Base-by-base conservation (phyloP, 108 stramenopile species). In the Conticribra guillardii region DNA sequence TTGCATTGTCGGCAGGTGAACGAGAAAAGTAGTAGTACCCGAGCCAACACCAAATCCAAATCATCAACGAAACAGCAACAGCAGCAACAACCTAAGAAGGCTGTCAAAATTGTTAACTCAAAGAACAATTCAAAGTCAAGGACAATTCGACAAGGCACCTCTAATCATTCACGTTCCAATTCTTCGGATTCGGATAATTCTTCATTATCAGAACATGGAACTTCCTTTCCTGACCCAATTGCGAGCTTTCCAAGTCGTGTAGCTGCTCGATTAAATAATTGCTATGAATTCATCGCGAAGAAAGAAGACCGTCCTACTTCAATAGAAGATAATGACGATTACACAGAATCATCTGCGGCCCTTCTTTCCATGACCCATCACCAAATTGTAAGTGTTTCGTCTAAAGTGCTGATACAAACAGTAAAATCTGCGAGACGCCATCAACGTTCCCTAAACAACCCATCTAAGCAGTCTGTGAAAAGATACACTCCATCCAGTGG, bases 211-310 rank as follows among this genome's bases (percentile, higher is more conserved):
- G 68, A 69, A 4, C 63, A 52, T 3, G 67, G 68, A 23, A 31
- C 54, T 15, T 64, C 57, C 5, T 69, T 69, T 51, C 68, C 30
- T 30, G 76, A 77, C 50, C 76, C 76, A 1, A 77, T 69, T 17
- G 55, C 76, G 3, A 48, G 34, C 41, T 79, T 79, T 44, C 67
- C 72, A 5, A 74, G 67, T 18, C 48, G 79, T 24, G 67, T 74
- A 18, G 65, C 73, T 30, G 67, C 66, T 18, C 66, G 79, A 37
- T 69, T 79, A 47, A 74, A 79, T 68, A 58, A 26, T 19, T 66
- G 50, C 17, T 60, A 60, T 22, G 58, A 53, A 2, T 79, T 73
- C 26, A 30, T 79, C 37, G 16, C 62, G 22, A 30, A 74, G 47
- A 67, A 56, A 19, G 79, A 79, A 19, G 31, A 45, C 15, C 17